A percentile compares a stretch with the other conserved stretches of the same genome.
Conservation (phyloP, 2,329 filamentous ascomycete species). For the Penicillium sp. region DNA sequence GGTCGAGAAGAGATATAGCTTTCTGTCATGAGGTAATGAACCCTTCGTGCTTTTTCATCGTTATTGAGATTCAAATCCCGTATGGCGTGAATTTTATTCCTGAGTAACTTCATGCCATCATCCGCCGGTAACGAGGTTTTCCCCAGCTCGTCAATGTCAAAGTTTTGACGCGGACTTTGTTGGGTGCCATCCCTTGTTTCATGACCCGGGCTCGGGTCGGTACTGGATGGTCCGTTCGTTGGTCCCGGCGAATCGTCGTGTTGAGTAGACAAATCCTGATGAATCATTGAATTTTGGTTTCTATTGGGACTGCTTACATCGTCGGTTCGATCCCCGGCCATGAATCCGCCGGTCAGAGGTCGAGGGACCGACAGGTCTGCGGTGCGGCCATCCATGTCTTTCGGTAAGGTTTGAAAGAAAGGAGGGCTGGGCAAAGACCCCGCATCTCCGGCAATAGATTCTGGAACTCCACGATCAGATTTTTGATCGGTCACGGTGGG, state of each 20-base stretch:
- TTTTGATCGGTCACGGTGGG: slow-evolving; percentile 11
- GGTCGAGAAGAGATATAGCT: slow-evolving; percentile 57
- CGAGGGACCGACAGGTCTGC: slow-evolving; percentile 15
- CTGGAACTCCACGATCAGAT: slow-evolving; percentile 10
- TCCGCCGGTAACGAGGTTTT: slow-evolving; percentile 63
- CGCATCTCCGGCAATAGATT: slow-evolving; percentile 19
- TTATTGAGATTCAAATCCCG: slow-evolving; percentile 61
- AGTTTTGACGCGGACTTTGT: background rate
- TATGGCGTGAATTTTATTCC: slow-evolving; percentile 68
- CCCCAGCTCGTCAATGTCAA: slow-evolving; percentile 17
- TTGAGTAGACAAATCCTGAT: background rate
- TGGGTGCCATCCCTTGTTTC: background rate
- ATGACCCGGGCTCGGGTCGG: background rate
- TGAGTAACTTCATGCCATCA: slow-evolving; percentile 71
- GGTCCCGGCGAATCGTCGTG: background rate
- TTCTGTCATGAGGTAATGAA: slow-evolving; percentile 71
- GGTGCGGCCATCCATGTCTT: slow-evolving; percentile 26
- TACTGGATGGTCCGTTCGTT: background rate
- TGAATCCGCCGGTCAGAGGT: slow-evolving; percentile 1
- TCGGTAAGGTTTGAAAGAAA: slow-evolving; percentile 18
- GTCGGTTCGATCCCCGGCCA: background rate
- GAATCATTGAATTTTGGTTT: background rate
- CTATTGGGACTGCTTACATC: background rate
- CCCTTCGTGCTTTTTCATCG: slow-evolving; percentile 67
- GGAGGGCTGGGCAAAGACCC: slow-evolving; percentile 22